Conservation (phyloP, 1,139 yeast genomes). For the Candida pseudoviswanathii region DNA sequence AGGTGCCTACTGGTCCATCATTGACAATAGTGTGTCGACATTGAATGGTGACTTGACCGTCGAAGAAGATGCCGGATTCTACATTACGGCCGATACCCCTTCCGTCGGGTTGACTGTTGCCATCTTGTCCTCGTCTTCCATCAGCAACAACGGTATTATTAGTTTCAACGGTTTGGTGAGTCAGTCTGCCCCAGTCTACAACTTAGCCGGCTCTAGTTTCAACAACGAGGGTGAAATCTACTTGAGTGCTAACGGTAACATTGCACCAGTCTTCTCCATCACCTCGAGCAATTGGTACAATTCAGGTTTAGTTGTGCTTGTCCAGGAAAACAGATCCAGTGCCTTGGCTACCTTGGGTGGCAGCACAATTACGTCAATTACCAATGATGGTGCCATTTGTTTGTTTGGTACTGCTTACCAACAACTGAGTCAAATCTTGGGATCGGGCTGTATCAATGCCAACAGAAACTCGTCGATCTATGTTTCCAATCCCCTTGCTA, state of each 20-base stretch:
- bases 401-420: constrained; percentile 25
- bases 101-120: constrained; percentile 16
- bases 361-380: constrained; percentile 18
- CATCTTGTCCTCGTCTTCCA: constrained; percentile 15
- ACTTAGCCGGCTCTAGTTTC: constrained; percentile 23
- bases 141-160: constrained; percentile 26
- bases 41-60: constrained; percentile 24
- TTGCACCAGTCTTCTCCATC: constrained; percentile 23
- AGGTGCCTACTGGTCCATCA: constrained; percentile 36
- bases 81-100: constrained; percentile 10
- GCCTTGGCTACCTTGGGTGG: constrained; percentile 25
- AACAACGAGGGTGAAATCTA: constrained; percentile 32
- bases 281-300: constrained; percentile 27
- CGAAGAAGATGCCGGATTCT: constrained; percentile 26
- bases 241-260: constrained; percentile 26
- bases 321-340: constrained; percentile 21
- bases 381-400: constrained; percentile 35
- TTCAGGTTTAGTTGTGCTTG: constrained; percentile 29
- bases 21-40: constrained; percentile 28
- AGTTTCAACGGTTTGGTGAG: constrained; percentile 24
- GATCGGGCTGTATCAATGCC: constrained; percentile 32
- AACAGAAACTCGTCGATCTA: constrained; percentile 24
- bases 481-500: constrained; percentile 21
- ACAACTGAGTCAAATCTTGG: constrained; percentile 27
- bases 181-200: constrained; percentile 23